Evolutionary conservation across 352 stramenopile genomes (phyloP), one percentile per base, ranked within the genome.

Genomic region (Phytopythium ostracodes): DNA sequence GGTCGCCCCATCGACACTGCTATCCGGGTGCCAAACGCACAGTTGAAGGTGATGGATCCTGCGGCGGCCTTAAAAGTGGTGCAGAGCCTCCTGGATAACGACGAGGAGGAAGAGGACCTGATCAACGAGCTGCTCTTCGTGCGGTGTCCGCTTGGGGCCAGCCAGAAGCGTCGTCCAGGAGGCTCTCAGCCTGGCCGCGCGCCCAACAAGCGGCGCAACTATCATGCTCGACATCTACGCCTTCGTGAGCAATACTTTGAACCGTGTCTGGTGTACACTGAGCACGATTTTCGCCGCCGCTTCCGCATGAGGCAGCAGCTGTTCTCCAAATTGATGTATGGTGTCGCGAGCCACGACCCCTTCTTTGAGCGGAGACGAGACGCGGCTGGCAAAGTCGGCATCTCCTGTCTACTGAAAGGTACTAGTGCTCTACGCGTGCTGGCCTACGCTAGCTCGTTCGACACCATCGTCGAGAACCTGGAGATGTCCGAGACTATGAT

Each of bases 381-480:
- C n/a, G 49, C 49, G 8, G 29, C 49, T 17, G 49, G 49, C 17
- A 33, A n/a, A n/a, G 29, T 55, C 14, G 49, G 49, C 9, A 55
- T 55, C 6, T 55, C 49, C 10, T 20, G 49, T 15, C 24, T 55
- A 1, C 22, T 55, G 8, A 55, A 55, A 38, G 49, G 38, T 10
- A 55, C 49, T 8, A 11, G 10, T 38, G 49, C 49, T 4, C 7
- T 55, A 17, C 22, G 49, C 17, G 49, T 55, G 17, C 22, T 55
- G 1, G 49, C 49, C 4, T 55, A 55, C 15, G 17, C 49, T 22
- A 3, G 25, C 3, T 55, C 49, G 9, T 33, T 38, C 24, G 24
- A 55, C 29, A 40, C 27, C 24, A 55, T 55, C 15, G 49, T 40
- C 14, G 49, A 55, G 29, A 55, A 55, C 27, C 24, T 55, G 24